phyloP scores from a whole-genome alignment of 352 stramenopile species.

The Phytophthora podocarpi region DNA sequence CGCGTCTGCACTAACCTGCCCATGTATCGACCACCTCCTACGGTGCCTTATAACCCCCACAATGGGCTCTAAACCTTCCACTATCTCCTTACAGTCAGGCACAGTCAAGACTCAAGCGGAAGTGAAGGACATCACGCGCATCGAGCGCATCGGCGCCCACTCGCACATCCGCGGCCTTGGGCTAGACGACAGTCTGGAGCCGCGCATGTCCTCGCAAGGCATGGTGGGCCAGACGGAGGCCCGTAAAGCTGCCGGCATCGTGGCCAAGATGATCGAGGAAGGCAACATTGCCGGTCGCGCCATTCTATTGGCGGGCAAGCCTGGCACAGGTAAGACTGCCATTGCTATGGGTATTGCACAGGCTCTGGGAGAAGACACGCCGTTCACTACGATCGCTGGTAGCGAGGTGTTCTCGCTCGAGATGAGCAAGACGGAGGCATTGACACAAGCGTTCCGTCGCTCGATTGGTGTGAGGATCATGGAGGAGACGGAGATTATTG shows the following conservation, averaged over 20 bases:
- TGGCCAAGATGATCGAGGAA: slow-evolving; percentile 99
- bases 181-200: slow-evolving; percentile 97
- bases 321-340: slow-evolving; percentile 97
- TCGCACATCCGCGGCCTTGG: slow-evolving; percentile 98
- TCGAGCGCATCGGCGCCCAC: slow-evolving; percentile 99
- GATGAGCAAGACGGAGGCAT: slow-evolving; percentile 99
- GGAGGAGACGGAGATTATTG: slow-evolving; percentile 99
- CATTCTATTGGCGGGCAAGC: slow-evolving; percentile 96
- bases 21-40: background rate
- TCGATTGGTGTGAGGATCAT: slow-evolving; percentile 98
- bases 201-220: slow-evolving; percentile 92
- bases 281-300: slow-evolving; percentile 97
- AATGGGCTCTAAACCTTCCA: slow-evolving; percentile 6
- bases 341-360: slow-evolving; percentile 99
- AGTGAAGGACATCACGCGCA: slow-evolving; percentile 97
- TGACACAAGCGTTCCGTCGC: slow-evolving; percentile 97
- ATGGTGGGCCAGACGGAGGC: slow-evolving; percentile 97
- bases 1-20: background rate
- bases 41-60: background rate
- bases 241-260: slow-evolving; percentile 94
- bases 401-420: slow-evolving; percentile 99
- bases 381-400: slow-evolving; percentile 98
- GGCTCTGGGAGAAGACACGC: slow-evolving; percentile 97
- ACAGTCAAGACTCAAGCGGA: slow-evolving; percentile 88
- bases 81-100: slow-evolving; percentile 36